A percentile compares a stretch with the other conserved stretches of the same genome.
Evolutionary conservation across 306 rosid genomes (phyloP).

Genomic region (Cucumis sativus): Cucumber_9930_V3 NC_026656.2:14383501-14384000

Average conservation of each 20-base stretch:
- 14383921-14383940: not conserved
- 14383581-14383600: conserved; percentile 62
- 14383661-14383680: conserved; percentile 57
- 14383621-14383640: conserved; percentile 69
- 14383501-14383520: conserved; percentile 74
- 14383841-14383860: not conserved
- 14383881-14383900: not conserved
- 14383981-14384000: too few species aligned
- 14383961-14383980: too few species aligned
- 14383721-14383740: not conserved
- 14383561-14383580: conserved; percentile 57
- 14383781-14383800: not conserved
- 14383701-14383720: conserved; percentile 29
- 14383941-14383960: not conserved
- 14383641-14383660: conserved; percentile 64
- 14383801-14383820: too few species aligned
- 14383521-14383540: conserved; percentile 87
- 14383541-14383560: conserved; percentile 96
- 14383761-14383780: not conserved
- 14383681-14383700: conserved; percentile 78
- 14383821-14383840: not conserved
- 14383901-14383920: not conserved
- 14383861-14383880: not conserved
- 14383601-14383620: conserved; percentile 99
- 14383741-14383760: not conserved